Base-by-base conservation (phyloP, 2,329 filamentous ascomycete genomes). In the Colletotrichum plurivorum region DNA sequence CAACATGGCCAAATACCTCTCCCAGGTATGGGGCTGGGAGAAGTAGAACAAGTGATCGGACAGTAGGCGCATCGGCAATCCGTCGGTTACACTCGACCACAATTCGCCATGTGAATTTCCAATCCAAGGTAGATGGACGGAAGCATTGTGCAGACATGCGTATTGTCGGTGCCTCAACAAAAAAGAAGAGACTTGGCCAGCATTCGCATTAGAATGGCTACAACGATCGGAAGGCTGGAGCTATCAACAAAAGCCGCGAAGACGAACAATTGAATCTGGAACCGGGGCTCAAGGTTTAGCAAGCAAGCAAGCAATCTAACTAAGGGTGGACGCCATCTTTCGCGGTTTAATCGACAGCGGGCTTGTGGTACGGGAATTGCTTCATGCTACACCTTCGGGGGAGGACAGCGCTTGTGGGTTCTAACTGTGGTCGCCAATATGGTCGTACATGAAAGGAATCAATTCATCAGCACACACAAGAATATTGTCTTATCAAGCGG, bases 1-100 rank as follows among this genome's bases (percentile, higher is more conserved):
- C 79, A 98, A 98, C 82, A 98, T 99, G 95, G 90, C 90, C 73
- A 93, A 94, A 76, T 99, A 98, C 81, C 88, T 99, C 68, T 90
- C 92, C 70, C 94, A 96, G 75, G 96, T 99, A 51, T 99, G 96
- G 96, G 96, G 95, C 68, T 99, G 96, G 96, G 91, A 96, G n/a
- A 72, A 76, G 61, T 10, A 60, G 18, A 15, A 13, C 51, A 70
- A 45, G 25, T 27, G 55, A 41, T 20, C 12, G 41, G 16, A 36
- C 10, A 36, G 18, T 36, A 36, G 8, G 31, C 6, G 31, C 31
- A 10, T 36, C 9, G 31, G 9, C 31, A 36, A 36, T 36, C 9
- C 9, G 7, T 36, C 31, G 31, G 31, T 36, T 3, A 36, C 31
- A 36, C 31, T 10, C 7, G 31, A 10, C 31, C 8, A 10, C 31